Conservation (phyloP, 495 filamentous ascomycete species). For the Oleoguttula mirabilis region DNA sequence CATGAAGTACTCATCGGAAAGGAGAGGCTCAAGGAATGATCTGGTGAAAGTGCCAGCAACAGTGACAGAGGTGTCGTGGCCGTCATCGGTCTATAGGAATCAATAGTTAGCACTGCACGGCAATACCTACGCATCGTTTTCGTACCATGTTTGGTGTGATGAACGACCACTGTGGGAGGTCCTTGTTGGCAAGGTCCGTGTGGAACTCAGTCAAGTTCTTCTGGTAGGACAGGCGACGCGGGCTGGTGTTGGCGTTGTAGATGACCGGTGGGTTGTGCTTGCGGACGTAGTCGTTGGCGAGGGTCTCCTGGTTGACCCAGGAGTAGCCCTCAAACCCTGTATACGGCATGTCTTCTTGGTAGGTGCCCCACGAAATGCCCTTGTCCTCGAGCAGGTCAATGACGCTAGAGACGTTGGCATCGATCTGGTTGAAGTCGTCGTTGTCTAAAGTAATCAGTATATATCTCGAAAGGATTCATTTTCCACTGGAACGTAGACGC, state of each 20-base stretch:
- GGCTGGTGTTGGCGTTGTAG: constrained; percentile 23
- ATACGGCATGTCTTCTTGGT: constrained; percentile 30
- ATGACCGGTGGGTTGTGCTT: constrained; percentile 30
- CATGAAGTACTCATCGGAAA: constrained; percentile 31
- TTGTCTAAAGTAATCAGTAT: too few relatives aligned
- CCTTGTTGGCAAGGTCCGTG: constrained; percentile 19
- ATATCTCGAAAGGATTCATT: too few relatives aligned
- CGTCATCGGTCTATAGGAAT: constrained; percentile 26
- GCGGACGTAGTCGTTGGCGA: constrained; percentile 28
- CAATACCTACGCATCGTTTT: too few relatives aligned
- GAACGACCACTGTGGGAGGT: constrained; percentile 29
- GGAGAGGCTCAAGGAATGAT: constrained; percentile 28
- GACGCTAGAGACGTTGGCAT: constrained; percentile 25
- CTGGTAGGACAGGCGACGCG: constrained; percentile 21
- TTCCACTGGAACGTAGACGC: too few relatives aligned
- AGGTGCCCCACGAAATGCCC: constrained; percentile 27
- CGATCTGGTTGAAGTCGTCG: constrained; percentile 26
- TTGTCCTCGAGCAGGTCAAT: constrained; percentile 27
- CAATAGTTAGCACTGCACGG: too few relatives aligned
- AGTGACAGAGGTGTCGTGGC: constrained; percentile 28
- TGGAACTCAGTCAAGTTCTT: constrained; percentile 28
- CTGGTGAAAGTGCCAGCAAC: constrained; percentile 24
- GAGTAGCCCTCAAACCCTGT: constrained; percentile 26
- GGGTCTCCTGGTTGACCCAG: constrained; percentile 29
- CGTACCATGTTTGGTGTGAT: constrained; percentile 31